Percentiles rank a stretch among this genome's conserved stretches.
Conservation (phyloP, 768 basidiomycete genomes). For the Mycena venus region DNA sequence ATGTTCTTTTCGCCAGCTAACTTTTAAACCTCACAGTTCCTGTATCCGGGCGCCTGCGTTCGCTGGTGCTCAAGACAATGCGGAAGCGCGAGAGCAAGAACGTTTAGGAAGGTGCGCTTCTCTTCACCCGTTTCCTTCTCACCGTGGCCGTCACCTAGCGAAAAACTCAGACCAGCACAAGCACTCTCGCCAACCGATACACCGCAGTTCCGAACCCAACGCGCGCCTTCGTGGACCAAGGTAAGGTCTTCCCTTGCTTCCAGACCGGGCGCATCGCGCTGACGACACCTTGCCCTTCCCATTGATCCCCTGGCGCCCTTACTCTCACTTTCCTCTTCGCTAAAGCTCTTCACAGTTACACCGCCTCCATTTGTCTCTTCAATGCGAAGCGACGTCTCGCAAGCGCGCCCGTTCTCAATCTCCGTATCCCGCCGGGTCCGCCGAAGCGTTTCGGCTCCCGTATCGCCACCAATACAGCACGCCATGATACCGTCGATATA, state of each 20-base stretch:
- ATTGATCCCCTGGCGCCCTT: neutral
- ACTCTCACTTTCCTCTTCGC: neutral
- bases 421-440: neutral
- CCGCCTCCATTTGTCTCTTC: neutral
- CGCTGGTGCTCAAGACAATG: neutral
- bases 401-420: neutral
- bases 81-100: neutral
- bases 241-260: neutral
- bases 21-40: no score
- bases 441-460: neutral
- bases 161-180: neutral
- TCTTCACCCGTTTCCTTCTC: neutral
- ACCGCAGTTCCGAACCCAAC: no score
- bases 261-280: neutral
- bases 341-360: neutral
- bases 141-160: neutral
- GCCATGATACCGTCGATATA: constrained; percentile 2
- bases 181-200: no score
- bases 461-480: neutral
- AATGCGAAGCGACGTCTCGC: neutral
- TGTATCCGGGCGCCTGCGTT: neutral
- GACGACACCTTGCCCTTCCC: neutral
- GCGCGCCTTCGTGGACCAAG: neutral
- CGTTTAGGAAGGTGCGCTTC: neutral
- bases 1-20: neutral